Evolutionary conservation across 2,329 filamentous ascomycete genomes (phyloP), one percentile per base, ranked within the genome.

Genomic region (Nectriaceae sp.): DNA sequence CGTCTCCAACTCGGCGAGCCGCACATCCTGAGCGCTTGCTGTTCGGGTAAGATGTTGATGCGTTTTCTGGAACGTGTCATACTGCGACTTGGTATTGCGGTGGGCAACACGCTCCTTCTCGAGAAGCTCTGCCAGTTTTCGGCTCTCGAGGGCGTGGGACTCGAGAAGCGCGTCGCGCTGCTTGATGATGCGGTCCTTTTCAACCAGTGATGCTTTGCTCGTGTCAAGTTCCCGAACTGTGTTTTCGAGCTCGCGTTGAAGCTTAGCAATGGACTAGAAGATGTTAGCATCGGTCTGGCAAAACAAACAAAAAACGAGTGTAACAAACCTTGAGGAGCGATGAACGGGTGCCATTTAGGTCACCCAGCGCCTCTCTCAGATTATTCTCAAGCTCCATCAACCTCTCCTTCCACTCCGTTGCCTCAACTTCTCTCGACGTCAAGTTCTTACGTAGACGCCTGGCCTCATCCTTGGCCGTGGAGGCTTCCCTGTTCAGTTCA

Each of bases 301-400:
- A 11, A 21, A 8, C 3, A 22, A 11, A 19, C 10, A 4, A 33
- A 19, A 13, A 6, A 18, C 4, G 5, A n/a, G 13, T 11, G 15
- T 31, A 31, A 53, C 75, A 61, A 71, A 89, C 87, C 74, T 89
- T 89, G 56, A 97, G 83, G 47, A 97, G 77, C 60, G 87, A 92
- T 44, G 90, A 90, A 59, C 89, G 83, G 31, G 90, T 96, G 50
- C 90, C 91, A 60, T 89, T 89, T 48, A 93, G 79, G 70, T 96
- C 92, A 57, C 92, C 92, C 52, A 99, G 78, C 4, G 90, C 88
- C 64, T 93, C 88, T 37, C 92, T 83, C 56, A 99, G 77, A 63
- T 90, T 93, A 64, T 85, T 90, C 73, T 97, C 94, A 46, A 97
- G 79, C 68, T 97, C 92, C 67, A 90, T 84, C 42, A 97, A 77